Base-by-base conservation (phyloP, 1,284 basidiomycete species). In the Cutaneotrichosporon sp. region DNA sequence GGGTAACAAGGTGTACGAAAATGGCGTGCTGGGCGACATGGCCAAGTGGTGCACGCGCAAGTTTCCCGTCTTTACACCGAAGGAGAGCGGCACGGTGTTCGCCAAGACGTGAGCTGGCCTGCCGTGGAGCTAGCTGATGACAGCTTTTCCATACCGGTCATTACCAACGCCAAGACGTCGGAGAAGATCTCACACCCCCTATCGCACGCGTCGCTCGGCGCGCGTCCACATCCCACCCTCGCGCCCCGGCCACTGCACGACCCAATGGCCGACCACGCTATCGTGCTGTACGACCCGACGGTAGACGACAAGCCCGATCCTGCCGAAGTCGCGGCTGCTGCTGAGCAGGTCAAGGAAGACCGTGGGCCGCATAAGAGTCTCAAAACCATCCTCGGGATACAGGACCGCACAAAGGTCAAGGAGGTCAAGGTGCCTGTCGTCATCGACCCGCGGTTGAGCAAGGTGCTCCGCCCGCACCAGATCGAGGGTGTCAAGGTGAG, bases 231-330 rank as follows among this genome's bases (percentile, higher is more conserved):
- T 54, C 81, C 86, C 0, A 88, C 85, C 60, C 79, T 97, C 52
- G 83, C 90, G 42, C 96, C 94, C 7, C 81, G 94, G 12, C 94
- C 94, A 2, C 77, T 97, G 14, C 87, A 94, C 67, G 92, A 99
- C 70, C 96, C 93, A 0, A 94, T 99, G 88, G 85, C 87, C 51
- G 93, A 97, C 67, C 92, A 96, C 71, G 92, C 96, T 0, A 94
- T 99, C 59, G 96, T 99, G 0, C 77, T 97, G 4, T 99, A 91
- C 70, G 94, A 99, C 67, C 94, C 94, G 0, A 98, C 94, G 0
- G 84, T 96, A 43, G 93, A 99, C 68, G 86, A 88, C 67, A 78
- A 85, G 63, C 91, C 94, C 66, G 90, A 88, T 0, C 87, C 90
- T 56, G 60, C 59, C 9, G 66, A 63, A 44, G 60, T 63, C 38